These are phyloP conservation scores for Psilocybe azurescens DNA, from an alignment of 768 basidiomycete genomes.

Conservation along the genomic window DNA sequence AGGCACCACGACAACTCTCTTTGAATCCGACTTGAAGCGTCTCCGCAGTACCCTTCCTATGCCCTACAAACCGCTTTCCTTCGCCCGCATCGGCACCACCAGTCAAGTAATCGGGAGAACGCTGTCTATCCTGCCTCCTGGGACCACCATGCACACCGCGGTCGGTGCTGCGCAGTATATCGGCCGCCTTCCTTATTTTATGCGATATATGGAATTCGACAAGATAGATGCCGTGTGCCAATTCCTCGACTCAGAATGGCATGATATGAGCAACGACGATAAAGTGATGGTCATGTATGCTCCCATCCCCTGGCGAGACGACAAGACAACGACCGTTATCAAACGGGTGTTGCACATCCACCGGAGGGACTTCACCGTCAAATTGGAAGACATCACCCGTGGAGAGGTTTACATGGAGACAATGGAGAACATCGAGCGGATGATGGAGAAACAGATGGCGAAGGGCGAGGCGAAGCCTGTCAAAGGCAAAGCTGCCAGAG, in stretches of 20 bases:
- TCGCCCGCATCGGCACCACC: conserved; percentile 51
- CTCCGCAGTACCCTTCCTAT: conserved; percentile 60
- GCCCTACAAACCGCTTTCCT: conserved; percentile 53
- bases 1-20: conserved; percentile 80
- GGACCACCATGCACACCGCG: conserved; percentile 45
- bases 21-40: conserved; percentile 61
- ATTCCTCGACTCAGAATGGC: conserved; percentile 43
- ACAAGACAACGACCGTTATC: conserved; percentile 35
- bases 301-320: conserved; percentile 60
- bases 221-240: conserved; percentile 34
- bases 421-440: conserved; percentile 42
- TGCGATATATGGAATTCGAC: conserved; percentile 37
- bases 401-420: conserved; percentile 41
- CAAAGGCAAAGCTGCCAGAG: not conserved
- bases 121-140: conserved; percentile 46
- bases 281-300: conserved; percentile 51
- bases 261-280: conserved; percentile 44
- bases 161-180: conserved; percentile 56
- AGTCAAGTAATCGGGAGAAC: conserved; percentile 21
- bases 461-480: not conserved
- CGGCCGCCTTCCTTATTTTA: conserved; percentile 46
- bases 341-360: conserved; percentile 49
- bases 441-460: conserved; percentile 5
- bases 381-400: conserved; percentile 41
- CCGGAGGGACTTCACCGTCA: conserved; percentile 43